Conservation (phyloP, 2,329 filamentous ascomycete genomes). For the Phaeosphaeriaceae sp. region DNA sequence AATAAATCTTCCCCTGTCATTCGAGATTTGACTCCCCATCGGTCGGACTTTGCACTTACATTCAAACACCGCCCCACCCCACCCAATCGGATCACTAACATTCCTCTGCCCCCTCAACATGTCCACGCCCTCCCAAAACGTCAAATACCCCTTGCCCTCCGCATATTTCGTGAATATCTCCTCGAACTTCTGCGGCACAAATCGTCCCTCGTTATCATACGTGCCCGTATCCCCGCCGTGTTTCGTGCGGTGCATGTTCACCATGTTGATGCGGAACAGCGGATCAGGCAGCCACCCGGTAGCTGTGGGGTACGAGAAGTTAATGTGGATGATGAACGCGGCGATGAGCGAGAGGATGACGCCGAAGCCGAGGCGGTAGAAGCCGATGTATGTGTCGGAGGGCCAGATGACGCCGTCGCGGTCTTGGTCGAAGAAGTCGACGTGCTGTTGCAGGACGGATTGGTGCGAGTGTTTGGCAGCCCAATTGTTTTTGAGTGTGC, state of each 20-base stretch:
- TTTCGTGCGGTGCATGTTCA: constrained; percentile 52
- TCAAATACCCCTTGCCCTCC: constrained; percentile 49
- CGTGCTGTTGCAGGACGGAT: constrained; percentile 61
- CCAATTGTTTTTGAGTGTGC: constrained; percentile 51
- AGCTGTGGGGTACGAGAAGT: constrained; percentile 59
- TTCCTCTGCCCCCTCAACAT: constrained; percentile 52
- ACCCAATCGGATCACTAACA: constrained; percentile 54
- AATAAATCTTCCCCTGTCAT: too few species aligned
- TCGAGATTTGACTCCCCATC: too few species aligned
- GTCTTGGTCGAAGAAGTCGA: constrained; percentile 61
- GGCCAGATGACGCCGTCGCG: constrained; percentile 62
- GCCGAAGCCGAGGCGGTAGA: constrained; percentile 55
- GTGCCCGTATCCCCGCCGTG: constrained; percentile 53
- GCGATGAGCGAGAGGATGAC: constrained; percentile 53
- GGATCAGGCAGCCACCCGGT: constrained; percentile 54
- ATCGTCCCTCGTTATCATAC: constrained; percentile 56
- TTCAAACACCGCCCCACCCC: constrained; percentile 55
- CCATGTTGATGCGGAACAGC: constrained; percentile 51
- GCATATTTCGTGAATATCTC: constrained; percentile 57
- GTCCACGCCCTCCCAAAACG: constrained; percentile 46
- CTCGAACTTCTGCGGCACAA: constrained; percentile 56
- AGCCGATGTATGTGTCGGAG: constrained; percentile 58
- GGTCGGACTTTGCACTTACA: constrained; percentile 23
- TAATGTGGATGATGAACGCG: constrained; percentile 57
- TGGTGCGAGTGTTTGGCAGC: constrained; percentile 48